These are phyloP conservation scores for Naganishia vishniacii DNA, from an alignment of 768 basidiomycete species.

Conservation along the genomic window DNA sequence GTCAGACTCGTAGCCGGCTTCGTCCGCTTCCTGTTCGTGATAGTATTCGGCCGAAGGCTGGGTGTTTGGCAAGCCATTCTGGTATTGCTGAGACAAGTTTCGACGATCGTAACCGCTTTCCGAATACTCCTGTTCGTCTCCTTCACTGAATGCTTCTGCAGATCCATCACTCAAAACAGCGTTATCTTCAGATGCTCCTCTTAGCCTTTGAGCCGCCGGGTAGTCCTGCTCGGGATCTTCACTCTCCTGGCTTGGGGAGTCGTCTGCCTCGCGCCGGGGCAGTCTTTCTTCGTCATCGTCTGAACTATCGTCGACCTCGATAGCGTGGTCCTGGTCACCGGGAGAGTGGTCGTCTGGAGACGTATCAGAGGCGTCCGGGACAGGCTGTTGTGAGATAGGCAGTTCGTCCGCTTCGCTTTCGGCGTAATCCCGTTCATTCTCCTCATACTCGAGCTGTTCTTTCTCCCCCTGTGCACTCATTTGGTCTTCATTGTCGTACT, in stretches of 20 bases:
- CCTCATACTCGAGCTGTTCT: neutral
- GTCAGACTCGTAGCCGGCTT: neutral
- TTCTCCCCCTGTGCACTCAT: neutral
- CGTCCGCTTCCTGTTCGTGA: neutral
- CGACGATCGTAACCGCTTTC: neutral
- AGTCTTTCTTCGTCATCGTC: neutral
- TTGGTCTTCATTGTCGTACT: neutral
- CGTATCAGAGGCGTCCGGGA: no score
- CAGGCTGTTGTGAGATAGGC: neutral
- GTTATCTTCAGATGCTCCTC: no score
- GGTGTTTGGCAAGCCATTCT: no score
- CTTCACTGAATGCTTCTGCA: no score
- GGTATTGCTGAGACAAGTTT: neutral
- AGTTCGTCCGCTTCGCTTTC: neutral
- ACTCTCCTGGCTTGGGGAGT: neutral
- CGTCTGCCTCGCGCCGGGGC: neutral
- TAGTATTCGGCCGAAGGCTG: neutral
- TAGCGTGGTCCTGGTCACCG: neutral
- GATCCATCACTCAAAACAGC: no score
- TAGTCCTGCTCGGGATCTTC: neutral
- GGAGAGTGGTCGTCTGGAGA: neutral
- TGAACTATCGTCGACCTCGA: slow-evolving; percentile 4
- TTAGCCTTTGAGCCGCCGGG: neutral
- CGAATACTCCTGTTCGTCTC: no score
- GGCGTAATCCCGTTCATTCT: neutral